Conservation (phyloP, 208 protist genomes). For the Trypanosoma brucei region DNA sequence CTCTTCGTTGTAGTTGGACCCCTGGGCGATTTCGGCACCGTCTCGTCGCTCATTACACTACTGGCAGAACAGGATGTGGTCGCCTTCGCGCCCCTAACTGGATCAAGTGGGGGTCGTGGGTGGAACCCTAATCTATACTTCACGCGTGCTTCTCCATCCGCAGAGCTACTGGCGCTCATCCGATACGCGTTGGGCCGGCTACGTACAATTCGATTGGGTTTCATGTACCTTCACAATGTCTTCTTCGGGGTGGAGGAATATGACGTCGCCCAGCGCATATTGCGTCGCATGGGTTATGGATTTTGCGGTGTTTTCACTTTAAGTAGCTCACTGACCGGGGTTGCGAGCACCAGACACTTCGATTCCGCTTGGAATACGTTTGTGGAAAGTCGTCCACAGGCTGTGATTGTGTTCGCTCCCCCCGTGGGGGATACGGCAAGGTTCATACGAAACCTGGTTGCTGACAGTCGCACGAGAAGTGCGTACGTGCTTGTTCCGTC, state of each 20-base stretch:
- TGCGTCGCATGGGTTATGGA: slow-evolving; percentile 2
- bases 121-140: slow-evolving; percentile 5
- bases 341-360: not conserved
- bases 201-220: not conserved
- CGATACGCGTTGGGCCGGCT: slow-evolving; percentile 1
- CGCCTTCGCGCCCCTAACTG: not conserved
- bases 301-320: not conserved
- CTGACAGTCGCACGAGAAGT: not conserved
- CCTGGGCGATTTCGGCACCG: no score
- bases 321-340: not conserved
- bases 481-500: slow-evolving; percentile 2
- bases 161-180: slow-evolving; percentile 3
- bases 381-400: not conserved
- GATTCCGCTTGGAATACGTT: not conserved
- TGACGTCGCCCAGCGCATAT: not conserved
- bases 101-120: not conserved
- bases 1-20: no score
- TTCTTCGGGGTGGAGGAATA: slow-evolving; percentile 6
- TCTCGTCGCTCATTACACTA: no score
- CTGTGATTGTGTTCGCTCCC: not conserved
- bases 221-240: slow-evolving; percentile 7
- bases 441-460: not conserved
- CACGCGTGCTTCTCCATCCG: not conserved
- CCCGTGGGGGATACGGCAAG: not conserved
- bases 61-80: not conserved